A percentile compares a stretch with the other conserved stretches of the same genome.
These are phyloP conservation scores for Alternaria gansuensis DNA, from an alignment of 2,329 filamentous ascomycete species.

Conservation along the genomic window DNA sequence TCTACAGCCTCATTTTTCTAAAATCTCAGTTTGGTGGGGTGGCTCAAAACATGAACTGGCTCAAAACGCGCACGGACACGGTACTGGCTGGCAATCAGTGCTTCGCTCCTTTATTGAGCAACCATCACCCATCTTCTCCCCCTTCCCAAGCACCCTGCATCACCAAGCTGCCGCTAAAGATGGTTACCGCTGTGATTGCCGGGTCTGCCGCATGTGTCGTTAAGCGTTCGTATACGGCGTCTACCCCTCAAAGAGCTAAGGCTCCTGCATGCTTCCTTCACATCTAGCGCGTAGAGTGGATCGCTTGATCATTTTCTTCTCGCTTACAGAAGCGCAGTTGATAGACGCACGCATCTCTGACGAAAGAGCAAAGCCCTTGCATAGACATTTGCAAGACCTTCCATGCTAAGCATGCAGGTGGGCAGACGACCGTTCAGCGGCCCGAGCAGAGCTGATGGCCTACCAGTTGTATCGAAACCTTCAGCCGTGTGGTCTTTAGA, in stretches of 20 bases:
- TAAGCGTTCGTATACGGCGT: not conserved
- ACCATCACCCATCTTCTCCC: not conserved
- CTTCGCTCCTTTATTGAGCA: slow-evolving; percentile 4
- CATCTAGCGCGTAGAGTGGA: not conserved
- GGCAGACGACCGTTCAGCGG: not conserved
- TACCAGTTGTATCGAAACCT: not conserved
- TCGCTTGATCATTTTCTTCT: slow-evolving; percentile 2
- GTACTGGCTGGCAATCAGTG: not conserved
- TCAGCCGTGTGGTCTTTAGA: not conserved
- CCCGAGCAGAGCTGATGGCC: slow-evolving; percentile 1
- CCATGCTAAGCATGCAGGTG: slow-evolving; percentile 4
- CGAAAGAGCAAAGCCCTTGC: slow-evolving; percentile 11
- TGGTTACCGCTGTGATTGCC: slow-evolving; percentile 8
- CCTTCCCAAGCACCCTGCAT: slow-evolving; percentile 1
- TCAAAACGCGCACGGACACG: too few relatives aligned
- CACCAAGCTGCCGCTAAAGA: not conserved
- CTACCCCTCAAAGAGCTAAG: not conserved
- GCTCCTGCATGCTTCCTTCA: not conserved
- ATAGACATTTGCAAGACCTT: slow-evolving; percentile 8
- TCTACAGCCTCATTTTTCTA: too few relatives aligned
- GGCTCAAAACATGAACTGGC: too few relatives aligned
- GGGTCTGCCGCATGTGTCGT: not conserved
- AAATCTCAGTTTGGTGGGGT: too few relatives aligned
- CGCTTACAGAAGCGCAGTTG: slow-evolving; percentile 8
- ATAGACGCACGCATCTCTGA: slow-evolving; percentile 12